A percentile compares a stretch with the other conserved stretches of the same genome.
Conservation (phyloP, 2,329 filamentous ascomycete species). For the Ophiocordyceps sinensis region DNA sequence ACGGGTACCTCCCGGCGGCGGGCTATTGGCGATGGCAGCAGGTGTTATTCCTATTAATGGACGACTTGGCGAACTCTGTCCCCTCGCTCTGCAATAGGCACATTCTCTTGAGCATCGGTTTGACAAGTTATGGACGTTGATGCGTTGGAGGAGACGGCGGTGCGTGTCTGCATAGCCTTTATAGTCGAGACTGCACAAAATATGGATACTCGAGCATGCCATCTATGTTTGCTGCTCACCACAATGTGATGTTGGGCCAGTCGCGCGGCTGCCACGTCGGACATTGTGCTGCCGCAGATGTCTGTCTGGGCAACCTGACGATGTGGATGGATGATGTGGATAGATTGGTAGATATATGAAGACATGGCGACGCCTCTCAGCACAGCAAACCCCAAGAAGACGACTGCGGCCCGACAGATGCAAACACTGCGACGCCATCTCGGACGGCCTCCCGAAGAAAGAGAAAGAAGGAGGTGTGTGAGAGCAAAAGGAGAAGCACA, state of each 20-base stretch:
- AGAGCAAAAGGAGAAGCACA: too few relatives aligned
- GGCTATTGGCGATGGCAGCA: conserved; percentile 1
- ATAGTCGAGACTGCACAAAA: not conserved
- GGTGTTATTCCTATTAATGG: conserved; percentile 3
- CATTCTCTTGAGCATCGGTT: not conserved
- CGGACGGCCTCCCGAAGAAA: not conserved
- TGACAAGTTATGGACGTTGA: not conserved
- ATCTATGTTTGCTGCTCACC: too few relatives aligned
- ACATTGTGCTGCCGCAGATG: too few relatives aligned
- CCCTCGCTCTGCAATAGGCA: not conserved
- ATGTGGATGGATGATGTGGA: too few relatives aligned
- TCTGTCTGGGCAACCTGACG: too few relatives aligned
- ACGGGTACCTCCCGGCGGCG: not conserved
- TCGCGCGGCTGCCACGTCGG: too few relatives aligned
- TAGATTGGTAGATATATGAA: too few relatives aligned
- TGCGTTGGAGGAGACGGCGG: not conserved
- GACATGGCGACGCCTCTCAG: too few relatives aligned
- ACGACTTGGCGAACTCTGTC: not conserved
- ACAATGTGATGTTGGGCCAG: too few relatives aligned
- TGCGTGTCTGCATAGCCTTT: not conserved
- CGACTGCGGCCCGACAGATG: too few relatives aligned
- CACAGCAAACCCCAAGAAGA: too few relatives aligned
- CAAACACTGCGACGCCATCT: too few relatives aligned
- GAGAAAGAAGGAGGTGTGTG: not conserved
- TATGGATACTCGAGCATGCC: not conserved